Conservation (phyloP, 164 flowering plant species). For the Magnolia changhungtana region DNA sequence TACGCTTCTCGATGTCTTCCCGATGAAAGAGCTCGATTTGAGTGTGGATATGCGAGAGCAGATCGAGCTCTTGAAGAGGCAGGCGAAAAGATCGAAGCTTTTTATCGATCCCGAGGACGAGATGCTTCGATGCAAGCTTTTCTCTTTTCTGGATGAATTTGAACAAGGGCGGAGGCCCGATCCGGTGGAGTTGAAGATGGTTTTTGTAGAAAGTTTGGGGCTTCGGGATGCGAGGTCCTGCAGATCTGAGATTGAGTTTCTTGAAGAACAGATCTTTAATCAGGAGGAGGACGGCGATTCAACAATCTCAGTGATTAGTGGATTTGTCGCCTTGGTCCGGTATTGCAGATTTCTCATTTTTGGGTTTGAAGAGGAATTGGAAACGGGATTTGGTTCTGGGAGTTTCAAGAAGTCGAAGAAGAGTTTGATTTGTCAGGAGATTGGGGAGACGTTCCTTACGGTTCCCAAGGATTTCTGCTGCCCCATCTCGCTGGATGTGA, state of each 20-base stretch:
- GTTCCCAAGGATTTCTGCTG: constrained; percentile 83
- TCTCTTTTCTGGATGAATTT: constrained; percentile 56
- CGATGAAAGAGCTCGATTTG: constrained; percentile 48
- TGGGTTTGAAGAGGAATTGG: constrained; percentile 64
- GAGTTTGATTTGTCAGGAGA: constrained; percentile 52
- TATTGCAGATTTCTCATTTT: constrained; percentile 79
- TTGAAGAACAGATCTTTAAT: constrained; percentile 77
- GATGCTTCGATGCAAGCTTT: constrained; percentile 38
- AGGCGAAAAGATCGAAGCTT: constrained; percentile 45
- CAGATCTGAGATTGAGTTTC: constrained; percentile 72
- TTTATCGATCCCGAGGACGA: constrained; percentile 65
- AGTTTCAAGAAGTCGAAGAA: constrained; percentile 38
- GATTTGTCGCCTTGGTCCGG: constrained; percentile 67
- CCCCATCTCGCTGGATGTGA: constrained; percentile 84
- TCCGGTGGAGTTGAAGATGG: constrained; percentile 32
- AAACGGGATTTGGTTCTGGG: constrained; percentile 19
- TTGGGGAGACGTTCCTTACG: constrained; percentile 55
- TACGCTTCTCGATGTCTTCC: constrained; percentile 85
- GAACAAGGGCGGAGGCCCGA: constrained; percentile 53
- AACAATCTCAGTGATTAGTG: constrained; percentile 55
- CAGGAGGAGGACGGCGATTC: constrained; percentile 81
- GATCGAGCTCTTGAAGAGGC: constrained; percentile 57
- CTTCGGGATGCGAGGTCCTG: constrained; percentile 50
- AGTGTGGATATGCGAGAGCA: constrained; percentile 63
- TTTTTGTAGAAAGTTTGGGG: constrained; percentile 52